Conservation (phyloP, 2,329 filamentous ascomycete genomes). For the Pseudovirgaria hyperparasitica region DNA sequence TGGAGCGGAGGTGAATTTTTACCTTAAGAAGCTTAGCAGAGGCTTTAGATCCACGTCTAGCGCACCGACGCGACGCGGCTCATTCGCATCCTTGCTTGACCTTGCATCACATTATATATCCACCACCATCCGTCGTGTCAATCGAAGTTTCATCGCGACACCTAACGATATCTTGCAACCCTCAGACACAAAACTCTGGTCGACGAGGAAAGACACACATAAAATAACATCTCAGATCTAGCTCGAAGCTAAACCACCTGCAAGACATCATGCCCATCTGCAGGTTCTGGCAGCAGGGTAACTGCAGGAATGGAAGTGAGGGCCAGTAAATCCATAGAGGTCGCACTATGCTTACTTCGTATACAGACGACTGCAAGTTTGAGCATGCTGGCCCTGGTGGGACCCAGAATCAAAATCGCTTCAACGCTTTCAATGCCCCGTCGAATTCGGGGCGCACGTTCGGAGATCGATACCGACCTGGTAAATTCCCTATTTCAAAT, state of each 20-base stretch:
- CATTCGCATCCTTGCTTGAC: no score
- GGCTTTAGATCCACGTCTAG: no score
- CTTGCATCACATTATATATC: no score
- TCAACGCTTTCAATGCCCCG: slow-evolving; percentile 35
- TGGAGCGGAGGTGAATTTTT: no score
- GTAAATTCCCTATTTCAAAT: slow-evolving; percentile 4
- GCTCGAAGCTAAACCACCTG: slow-evolving; percentile 6
- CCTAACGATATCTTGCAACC: no score
- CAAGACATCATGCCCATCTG: slow-evolving; percentile 37
- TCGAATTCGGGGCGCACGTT: no score
- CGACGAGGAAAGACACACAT: no score
- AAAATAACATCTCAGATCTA: slow-evolving; percentile 4
- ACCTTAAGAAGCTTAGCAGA: no score
- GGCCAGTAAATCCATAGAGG: neutral
- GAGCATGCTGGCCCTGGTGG: slow-evolving; percentile 41
- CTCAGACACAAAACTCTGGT: no score
- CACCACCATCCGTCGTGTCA: no score
- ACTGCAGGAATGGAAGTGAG: slow-evolving; percentile 53
- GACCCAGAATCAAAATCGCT: slow-evolving; percentile 39
- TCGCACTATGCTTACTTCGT: slow-evolving; percentile 3
- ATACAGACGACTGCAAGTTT: slow-evolving; percentile 43
- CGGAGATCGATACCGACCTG: slow-evolving; percentile 20
- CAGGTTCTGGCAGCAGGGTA: slow-evolving; percentile 51
- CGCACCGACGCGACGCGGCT: no score
- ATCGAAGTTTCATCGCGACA: no score